Evolutionary conservation across 306 rosid genomes (phyloP), one percentile per base, ranked within the genome.

Genomic region (Morella rubra): DNA sequence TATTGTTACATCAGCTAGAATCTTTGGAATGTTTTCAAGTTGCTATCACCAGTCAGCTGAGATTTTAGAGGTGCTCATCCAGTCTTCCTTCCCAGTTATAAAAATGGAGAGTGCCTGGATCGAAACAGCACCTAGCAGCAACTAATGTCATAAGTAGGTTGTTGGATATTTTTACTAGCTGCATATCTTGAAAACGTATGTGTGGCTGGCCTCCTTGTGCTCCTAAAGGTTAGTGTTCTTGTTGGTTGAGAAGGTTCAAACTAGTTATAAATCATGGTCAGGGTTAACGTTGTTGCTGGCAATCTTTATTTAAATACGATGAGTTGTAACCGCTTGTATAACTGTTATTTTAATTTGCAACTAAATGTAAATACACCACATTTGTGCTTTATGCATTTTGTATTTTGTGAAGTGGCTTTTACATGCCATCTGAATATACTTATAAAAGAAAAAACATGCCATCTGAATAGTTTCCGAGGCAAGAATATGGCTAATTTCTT

Each of bases 151-250:
- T 18, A 6, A 44, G 24, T 27, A 5, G 66, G 14, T 6, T 32
- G 65, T 46, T 53, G n/a, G 11, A 73, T 24, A 24, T 1, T 7
- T 22, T 42, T 24, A 11, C 6, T 19, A 32, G 76, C 24, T 73
- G 18, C 42, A 27, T 7, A 40, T 19, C 67, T 6, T 42, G 61
- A 56, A 73, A 24, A 51, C 40, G 8, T 42, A 5, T 42, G 7
- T 50, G 5, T 66, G 50, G 71, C 71, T 42, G 53, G 66, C 44
- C 67, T 80, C 46, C 71, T 42, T 18, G 50, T 66, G 32, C 71
- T 66, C 32, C 51, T n/a, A 18, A 41, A 66, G 42, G 22, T 71
- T 14, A 19, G 59, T 69, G 55, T 58, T 7, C 16, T 0, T 54
- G 8, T 59, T 55, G 66, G 18, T 45, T 70, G 22, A 44, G 41